A percentile compares a stretch with the other conserved stretches of the same genome.
phyloP scores from a whole-genome alignment of 805 yeast genomes.

The Myxozyma geophila region DNA sequence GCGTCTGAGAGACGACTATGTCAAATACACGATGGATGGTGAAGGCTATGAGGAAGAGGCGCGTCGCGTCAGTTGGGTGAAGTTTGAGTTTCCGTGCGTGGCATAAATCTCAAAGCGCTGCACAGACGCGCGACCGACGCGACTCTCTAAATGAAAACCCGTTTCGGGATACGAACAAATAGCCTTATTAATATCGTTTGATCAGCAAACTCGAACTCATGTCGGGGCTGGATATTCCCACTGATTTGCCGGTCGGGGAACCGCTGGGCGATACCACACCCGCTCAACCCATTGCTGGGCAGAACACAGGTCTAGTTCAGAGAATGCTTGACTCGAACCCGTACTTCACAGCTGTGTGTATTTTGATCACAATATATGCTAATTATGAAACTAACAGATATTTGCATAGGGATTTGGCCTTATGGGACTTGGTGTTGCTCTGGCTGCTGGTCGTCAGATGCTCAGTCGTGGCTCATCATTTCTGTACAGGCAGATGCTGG shows the following conservation, averaged over 20 bases:
- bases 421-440: slow-evolving; percentile 89
- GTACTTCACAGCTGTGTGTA: slow-evolving; percentile 78
- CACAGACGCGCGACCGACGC: slow-evolving; percentile 13
- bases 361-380: neutral
- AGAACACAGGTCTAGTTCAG: slow-evolving; percentile 3
- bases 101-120: slow-evolving; percentile 6
- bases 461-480: slow-evolving; percentile 65
- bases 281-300: neutral
- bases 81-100: neutral
- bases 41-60: neutral
- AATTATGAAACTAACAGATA: neutral
- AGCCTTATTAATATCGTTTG: neutral
- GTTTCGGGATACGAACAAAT: neutral
- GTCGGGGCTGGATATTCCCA: neutral
- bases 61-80: slow-evolving; percentile 10
- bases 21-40: neutral
- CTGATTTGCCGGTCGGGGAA: slow-evolving; percentile 1
- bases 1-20: no score
- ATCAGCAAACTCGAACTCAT: neutral
- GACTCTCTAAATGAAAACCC: neutral
- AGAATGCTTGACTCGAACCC: slow-evolving; percentile 63
- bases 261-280: slow-evolving; percentile 1
- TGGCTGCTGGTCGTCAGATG: slow-evolving; percentile 78
- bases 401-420: slow-evolving; percentile 79
- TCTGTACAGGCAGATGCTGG: slow-evolving; percentile 79